Evolutionary conservation across 352 stramenopile species (phyloP).

Genomic region (Globisporangium apiculatum): DNA sequence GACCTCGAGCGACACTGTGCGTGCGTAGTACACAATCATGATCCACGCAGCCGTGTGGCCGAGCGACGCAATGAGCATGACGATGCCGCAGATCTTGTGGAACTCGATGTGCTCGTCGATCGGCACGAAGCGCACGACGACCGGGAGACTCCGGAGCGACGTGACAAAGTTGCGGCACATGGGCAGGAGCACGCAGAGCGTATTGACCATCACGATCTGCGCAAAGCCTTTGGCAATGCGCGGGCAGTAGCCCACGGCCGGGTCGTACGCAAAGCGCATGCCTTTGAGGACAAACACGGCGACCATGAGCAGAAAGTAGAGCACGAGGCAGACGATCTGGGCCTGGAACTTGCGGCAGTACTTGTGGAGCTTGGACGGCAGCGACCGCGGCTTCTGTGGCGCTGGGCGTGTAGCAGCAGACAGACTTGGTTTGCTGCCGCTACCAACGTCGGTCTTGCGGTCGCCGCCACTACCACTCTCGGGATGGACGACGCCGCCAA

Average conservation of each 20-base stretch:
- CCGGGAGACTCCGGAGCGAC: slow-evolving; percentile 28
- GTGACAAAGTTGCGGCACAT: slow-evolving; percentile 72
- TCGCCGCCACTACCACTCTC: slow-evolving; percentile 9
- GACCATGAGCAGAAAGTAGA: slow-evolving; percentile 38
- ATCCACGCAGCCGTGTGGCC: slow-evolving; percentile 48
- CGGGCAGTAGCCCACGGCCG: slow-evolving; percentile 42
- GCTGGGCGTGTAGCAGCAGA: background rate
- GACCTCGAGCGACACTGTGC: slow-evolving; percentile 6
- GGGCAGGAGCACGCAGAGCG: slow-evolving; percentile 61
- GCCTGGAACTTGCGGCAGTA: slow-evolving; percentile 37
- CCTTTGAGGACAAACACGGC: slow-evolving; percentile 44
- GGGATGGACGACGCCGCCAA: slow-evolving; percentile 25
- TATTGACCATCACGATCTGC: slow-evolving; percentile 70
- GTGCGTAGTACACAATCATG: slow-evolving; percentile 16
- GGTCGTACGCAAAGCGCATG: slow-evolving; percentile 26
- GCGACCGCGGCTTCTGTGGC: slow-evolving; percentile 6
- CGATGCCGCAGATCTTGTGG: slow-evolving; percentile 68
- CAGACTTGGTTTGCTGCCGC: slow-evolving; percentile 2
- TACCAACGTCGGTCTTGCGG: slow-evolving; percentile 10
- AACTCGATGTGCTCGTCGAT: slow-evolving; percentile 66
- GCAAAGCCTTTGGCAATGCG: slow-evolving; percentile 62
- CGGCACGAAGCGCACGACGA: slow-evolving; percentile 45
- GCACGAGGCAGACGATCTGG: slow-evolving; percentile 41
- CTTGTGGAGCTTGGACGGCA: slow-evolving; percentile 16
- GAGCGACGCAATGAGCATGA: slow-evolving; percentile 53